These are phyloP conservation scores for Phytophthora megakarya DNA, from an alignment of 352 stramenopile species.

Conservation along the genomic window DNA sequence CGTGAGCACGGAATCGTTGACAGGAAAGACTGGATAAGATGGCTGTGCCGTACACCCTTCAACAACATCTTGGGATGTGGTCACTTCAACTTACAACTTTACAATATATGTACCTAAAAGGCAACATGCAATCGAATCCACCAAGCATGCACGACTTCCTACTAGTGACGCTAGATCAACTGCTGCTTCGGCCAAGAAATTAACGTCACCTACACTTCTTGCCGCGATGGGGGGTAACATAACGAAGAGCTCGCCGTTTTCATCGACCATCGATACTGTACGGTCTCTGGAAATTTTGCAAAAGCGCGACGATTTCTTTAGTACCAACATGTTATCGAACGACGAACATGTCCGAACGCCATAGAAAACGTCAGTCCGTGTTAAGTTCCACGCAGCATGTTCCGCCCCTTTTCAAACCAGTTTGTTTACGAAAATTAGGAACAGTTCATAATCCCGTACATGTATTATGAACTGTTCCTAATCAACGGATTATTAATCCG, in stretches of 20 bases:
- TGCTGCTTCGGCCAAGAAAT: not conserved
- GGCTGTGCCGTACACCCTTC: not conserved
- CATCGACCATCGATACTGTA: not conserved
- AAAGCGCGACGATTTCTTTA: too few species aligned
- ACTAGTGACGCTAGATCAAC: constrained; percentile 8
- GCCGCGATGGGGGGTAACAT: constrained; percentile 9
- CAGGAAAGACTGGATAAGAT: not conserved
- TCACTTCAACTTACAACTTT: constrained; percentile 14
- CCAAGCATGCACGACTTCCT: not conserved
- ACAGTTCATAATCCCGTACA: too few species aligned
- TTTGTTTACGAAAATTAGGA: constrained; percentile 3
- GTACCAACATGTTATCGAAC: not conserved
- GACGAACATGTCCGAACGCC: constrained; percentile 7
- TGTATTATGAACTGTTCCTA: too few species aligned
- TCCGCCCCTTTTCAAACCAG: too few species aligned
- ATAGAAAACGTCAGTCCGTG: not conserved
- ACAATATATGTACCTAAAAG: constrained; percentile 21
- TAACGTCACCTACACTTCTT: constrained; percentile 6
- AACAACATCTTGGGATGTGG: not conserved
- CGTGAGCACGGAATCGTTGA: not conserved
- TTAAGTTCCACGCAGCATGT: not conserved
- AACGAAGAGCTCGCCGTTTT: not conserved
- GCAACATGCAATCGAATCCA: not conserved
- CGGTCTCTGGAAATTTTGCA: not conserved
- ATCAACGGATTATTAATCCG: too few species aligned